phyloP scores from a whole-genome alignment of 495 filamentous ascomycete genomes.

The Tuber calosporum region DNA sequence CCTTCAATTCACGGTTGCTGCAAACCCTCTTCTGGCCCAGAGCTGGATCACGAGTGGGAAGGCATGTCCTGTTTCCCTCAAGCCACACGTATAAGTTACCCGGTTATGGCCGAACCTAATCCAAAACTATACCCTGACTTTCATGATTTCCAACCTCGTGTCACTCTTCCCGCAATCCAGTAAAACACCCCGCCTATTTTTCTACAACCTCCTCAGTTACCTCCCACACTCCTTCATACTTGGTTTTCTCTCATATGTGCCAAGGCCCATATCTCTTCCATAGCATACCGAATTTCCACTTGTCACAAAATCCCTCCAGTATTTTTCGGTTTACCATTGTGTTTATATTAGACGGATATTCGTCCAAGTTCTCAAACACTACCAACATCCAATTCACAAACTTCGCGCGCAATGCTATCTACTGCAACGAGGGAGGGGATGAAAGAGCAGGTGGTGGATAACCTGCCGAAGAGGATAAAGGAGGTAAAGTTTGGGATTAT shows the following conservation, averaged over 20 bases:
- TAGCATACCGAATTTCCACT: background rate
- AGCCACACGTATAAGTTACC: background rate
- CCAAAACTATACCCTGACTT: no score
- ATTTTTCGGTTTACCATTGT: background rate
- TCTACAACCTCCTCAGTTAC: background rate
- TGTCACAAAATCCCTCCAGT: background rate
- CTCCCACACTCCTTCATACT: background rate
- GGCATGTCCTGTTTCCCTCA: background rate
- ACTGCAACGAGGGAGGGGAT: conserved; percentile 36
- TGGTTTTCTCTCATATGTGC: background rate
- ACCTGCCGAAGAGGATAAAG: conserved; percentile 80
- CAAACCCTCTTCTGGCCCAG: no score
- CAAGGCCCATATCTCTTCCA: background rate
- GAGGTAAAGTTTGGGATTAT: conserved; percentile 89
- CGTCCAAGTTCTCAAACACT: background rate
- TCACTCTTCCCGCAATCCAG: background rate
- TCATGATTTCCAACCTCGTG: background rate
- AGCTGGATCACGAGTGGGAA: background rate
- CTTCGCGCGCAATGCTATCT: conserved; percentile 23
- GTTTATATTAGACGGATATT: background rate
- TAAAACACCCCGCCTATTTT: background rate
- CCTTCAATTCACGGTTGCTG: no score
- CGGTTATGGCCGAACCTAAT: background rate
- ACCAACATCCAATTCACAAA: background rate
- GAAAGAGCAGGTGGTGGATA: conserved; percentile 86